Percentiles rank a stretch among this genome's conserved stretches.
phyloP scores from a whole-genome alignment of 352 stramenopile species.

The Hyaloperonospora brassicae region DNA sequence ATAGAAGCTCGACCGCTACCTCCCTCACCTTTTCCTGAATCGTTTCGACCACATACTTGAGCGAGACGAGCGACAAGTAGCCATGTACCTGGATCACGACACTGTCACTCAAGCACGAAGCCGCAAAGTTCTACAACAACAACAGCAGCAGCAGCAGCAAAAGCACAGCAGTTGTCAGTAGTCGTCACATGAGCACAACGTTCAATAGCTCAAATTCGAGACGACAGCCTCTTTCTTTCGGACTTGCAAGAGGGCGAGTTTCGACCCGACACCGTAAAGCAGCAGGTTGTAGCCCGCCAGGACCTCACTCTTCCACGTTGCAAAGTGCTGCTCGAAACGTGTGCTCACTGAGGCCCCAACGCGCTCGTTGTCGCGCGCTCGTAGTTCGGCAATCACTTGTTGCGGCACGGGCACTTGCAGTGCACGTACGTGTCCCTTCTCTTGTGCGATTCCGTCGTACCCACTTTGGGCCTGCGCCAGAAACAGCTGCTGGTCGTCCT shows the following conservation, averaged over 20 bases:
- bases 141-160: not conserved
- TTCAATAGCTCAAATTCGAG: too few relatives aligned
- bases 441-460: conserved; percentile 4
- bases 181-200: not conserved
- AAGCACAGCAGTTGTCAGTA: not conserved
- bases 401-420: conserved; percentile 18
- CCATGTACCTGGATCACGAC: conserved; percentile 48
- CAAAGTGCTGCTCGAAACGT: conserved; percentile 23
- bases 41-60: conserved; percentile 32
- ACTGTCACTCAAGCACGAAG: conserved; percentile 19
- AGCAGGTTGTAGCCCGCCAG: conserved; percentile 44
- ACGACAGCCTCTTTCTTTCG: too few relatives aligned
- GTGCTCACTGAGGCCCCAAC: conserved; percentile 1
- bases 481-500: not conserved
- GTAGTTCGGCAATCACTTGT: conserved; percentile 21
- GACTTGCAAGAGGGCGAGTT: conserved; percentile 48
- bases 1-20: not conserved
- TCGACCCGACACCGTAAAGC: conserved; percentile 47
- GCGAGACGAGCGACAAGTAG: conserved; percentile 45
- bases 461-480: not conserved
- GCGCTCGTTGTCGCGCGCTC: conserved; percentile 14
- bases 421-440: conserved; percentile 1
- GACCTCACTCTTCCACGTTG: conserved; percentile 38
- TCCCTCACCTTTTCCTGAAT: conserved; percentile 31
- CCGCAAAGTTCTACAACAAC: conserved; percentile 34